Base-by-base conservation (phyloP, 1,284 basidiomycete genomes). In the Melampsora larici-populina region DNA sequence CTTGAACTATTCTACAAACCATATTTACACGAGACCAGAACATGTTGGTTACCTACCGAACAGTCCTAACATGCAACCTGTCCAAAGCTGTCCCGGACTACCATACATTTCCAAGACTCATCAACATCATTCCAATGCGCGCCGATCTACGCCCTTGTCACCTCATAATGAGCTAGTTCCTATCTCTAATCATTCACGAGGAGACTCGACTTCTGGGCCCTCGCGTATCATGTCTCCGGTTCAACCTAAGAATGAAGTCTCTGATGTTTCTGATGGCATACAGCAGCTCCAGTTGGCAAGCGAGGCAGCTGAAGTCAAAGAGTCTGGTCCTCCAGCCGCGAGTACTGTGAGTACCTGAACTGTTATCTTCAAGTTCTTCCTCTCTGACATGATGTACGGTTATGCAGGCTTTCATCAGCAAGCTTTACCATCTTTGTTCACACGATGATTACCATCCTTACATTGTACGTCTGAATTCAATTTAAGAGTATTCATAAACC, bases 381-480 rank as follows among this genome's bases (percentile, higher is more conserved):
- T 24, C 18, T 9, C 58, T 63, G 26, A 24, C 46, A 33, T 24
- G 18, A 55, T 36, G 18, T 46, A n/a, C n/a, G 18, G n/a, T 65
- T n/a, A 26, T 31, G 0, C 15, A 78, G 75, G 75, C 75, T 29
- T 78, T 78, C 62, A 78, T 78, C 40, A 78, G 75, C 62, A 78
- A 78, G 29, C 33, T 78, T 3, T 78, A 78, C 29, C 75, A 78
- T 65, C 62, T 78, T 48, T 78, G 75, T 51, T 60, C 65, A 0
- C 75, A 78, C 55, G 60, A 70, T 13, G 75, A 78, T 40, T 78
- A 78, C n/a, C 43, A 62, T 21, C 46, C 58, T 33, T 78, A 70
- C 68, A 78, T 78, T 43, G 75, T 78, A 48, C 48, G 75, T 60
- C n/a, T 15, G 8, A 21, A 9, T 15, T 36, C 62, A 8, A 11